Evolutionary conservation across 2,329 filamentous ascomycete species (phyloP).

Genomic region (Hymenoscyphus scutula): DNA sequence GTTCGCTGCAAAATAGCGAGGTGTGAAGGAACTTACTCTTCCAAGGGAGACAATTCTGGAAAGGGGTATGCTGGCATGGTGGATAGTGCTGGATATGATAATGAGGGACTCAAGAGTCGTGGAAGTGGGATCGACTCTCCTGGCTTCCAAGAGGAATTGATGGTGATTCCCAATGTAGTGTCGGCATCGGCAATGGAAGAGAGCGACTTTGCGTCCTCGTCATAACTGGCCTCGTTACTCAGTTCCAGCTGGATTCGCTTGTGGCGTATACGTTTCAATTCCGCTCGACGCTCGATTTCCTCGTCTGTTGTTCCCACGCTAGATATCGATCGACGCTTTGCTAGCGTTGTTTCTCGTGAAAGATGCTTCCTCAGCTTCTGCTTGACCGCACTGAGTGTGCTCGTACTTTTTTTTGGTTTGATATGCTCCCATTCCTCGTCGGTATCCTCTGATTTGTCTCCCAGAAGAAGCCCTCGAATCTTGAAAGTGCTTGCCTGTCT

Average conservation of each 20-base stretch:
- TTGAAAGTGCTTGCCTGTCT: conserved; percentile 14
- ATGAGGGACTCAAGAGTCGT: conserved; percentile 10
- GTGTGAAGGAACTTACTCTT: conserved; percentile 18
- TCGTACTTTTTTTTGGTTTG: conserved; percentile 41
- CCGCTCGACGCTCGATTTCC: conserved; percentile 53
- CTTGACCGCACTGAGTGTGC: conserved; percentile 46
- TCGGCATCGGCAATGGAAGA: conserved; percentile 15
- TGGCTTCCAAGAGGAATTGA: conserved; percentile 18
- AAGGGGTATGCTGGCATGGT: background rate
- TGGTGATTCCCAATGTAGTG: conserved; percentile 11
- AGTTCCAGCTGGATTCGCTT: conserved; percentile 59
- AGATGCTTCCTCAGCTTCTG: conserved; percentile 40
- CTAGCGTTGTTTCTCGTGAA: conserved; percentile 43
- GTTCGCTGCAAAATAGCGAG: background rate
- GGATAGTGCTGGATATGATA: conserved; percentile 12
- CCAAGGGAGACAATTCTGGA: conserved; percentile 15
- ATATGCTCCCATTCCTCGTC: conserved; percentile 41
- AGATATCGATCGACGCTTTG: conserved; percentile 41
- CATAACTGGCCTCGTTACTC: conserved; percentile 44
- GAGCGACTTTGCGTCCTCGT: conserved; percentile 37
- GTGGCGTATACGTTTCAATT: conserved; percentile 53
- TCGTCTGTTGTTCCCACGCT: conserved; percentile 49
- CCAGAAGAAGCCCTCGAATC: conserved; percentile 17
- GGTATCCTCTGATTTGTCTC: conserved; percentile 22
- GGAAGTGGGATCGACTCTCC: conserved; percentile 18